Base-by-base conservation (phyloP, 805 yeast species). In the Kurtzmaniella cleridarum region DNA sequence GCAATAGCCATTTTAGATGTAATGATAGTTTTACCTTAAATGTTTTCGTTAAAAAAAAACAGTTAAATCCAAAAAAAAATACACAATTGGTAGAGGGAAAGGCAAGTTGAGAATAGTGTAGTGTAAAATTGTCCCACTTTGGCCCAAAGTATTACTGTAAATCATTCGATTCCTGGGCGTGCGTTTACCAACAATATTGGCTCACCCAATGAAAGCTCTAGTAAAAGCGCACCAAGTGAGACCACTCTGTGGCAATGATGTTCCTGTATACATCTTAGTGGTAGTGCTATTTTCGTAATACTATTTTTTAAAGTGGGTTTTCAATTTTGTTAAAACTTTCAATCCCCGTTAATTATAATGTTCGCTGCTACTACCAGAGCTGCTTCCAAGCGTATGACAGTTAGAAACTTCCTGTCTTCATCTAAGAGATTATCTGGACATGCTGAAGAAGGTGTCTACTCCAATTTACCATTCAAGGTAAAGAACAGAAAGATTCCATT, bases 391-490 rank as follows among this genome's bases (percentile, higher is more conserved):
- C 41, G 39, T 27, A 11, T 37, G 15, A 28, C 39, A 35, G 28
- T 40, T 43, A 66, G 73, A 60, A 48, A 52, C 48, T 66, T 88
- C 50, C 66, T 82, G 48, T 49, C 62, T 35, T 57, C 83, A 41
- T 60, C 70, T 52, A 62, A 60, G 46, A 45, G 49, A 35, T 47
- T 59, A 58, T 58, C 53, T 52, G 73, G 73, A 33, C 40, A 64
- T 33, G 72, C 73, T 36, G 56, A 62, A 49, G 48, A 48, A 39
- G 97, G 97, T 58, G 81, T 82, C 35, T 93, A 93, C 81, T 73
- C 84, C 57, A 91, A 93, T 78, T 60, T 91, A 48, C 98, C 98
- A 50, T 93, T 91, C 80, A 79, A 79, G 76, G 95, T 91, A 47
- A 89, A 88, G 77, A 75, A 81, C 78, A 89, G 95, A 77, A 84